A percentile compares a stretch with the other conserved stretches of the same genome.
These are phyloP conservation scores for Comarum palustre DNA, from an alignment of 306 rosid genomes.

Conservation along the genomic window DNA sequence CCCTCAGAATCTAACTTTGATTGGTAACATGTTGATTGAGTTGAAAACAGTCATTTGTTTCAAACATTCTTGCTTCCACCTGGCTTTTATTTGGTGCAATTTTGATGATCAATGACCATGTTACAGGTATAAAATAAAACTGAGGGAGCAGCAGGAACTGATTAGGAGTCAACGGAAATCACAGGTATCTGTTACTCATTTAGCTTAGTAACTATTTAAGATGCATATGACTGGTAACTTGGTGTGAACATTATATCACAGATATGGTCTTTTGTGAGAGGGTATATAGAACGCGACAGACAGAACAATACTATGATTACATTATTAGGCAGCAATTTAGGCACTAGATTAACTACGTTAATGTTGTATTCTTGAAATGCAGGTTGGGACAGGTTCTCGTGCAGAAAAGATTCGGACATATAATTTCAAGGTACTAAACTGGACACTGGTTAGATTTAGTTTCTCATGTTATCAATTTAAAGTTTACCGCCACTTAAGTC, in stretches of 20 bases:
- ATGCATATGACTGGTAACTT: conserved; percentile 2
- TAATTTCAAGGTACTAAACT: conserved; percentile 76
- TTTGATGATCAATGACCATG: conserved; percentile 26
- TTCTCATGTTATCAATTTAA: background rate
- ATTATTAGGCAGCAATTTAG: background rate
- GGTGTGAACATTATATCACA: background rate
- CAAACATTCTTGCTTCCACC: background rate
- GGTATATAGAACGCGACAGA: conserved; percentile 5
- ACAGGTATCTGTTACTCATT: conserved; percentile 54
- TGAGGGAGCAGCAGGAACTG: conserved; percentile 86
- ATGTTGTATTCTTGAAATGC: conserved; percentile 28
- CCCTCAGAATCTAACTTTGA: background rate
- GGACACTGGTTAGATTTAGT: background rate
- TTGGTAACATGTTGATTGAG: background rate
- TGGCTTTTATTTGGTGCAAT: conserved; percentile 15
- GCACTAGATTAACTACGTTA: background rate
- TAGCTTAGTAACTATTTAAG: conserved; percentile 17
- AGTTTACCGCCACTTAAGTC: background rate
- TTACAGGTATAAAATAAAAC: conserved; percentile 81
- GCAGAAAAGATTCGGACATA: conserved; percentile 92
- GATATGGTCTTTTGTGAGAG: background rate
- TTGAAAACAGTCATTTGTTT: background rate
- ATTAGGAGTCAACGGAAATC: conserved; percentile 72
- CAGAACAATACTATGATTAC: background rate
- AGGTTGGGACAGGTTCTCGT: conserved; percentile 98